Conservation (phyloP, 2,329 filamentous ascomycete species). For the Botrytis byssoidea region DNA sequence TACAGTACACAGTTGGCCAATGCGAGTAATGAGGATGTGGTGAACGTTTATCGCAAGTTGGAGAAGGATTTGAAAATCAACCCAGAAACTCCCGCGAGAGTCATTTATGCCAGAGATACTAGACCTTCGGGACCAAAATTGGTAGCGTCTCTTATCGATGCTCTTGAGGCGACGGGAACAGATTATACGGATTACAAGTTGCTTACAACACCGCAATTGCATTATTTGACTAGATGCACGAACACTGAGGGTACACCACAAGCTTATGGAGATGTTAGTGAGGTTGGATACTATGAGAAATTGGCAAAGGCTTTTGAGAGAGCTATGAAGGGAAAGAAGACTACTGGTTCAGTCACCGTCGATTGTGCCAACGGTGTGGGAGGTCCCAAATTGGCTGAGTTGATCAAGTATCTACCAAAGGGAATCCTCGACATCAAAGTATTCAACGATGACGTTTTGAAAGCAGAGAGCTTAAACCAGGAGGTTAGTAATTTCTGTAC, state of each 20-base stretch:
- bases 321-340: constrained; percentile 74
- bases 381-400: constrained; percentile 81
- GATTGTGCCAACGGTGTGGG: constrained; percentile 98
- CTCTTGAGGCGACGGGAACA: constrained; percentile 71
- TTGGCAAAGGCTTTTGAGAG: constrained; percentile 79
- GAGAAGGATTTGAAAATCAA: constrained; percentile 75
- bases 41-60: constrained; percentile 72
- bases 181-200: constrained; percentile 83
- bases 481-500: constrained; percentile 56
- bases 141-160: constrained; percentile 74
- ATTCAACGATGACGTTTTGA: constrained; percentile 89
- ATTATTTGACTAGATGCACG: constrained; percentile 91
- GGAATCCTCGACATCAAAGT: constrained; percentile 78
- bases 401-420: constrained; percentile 77
- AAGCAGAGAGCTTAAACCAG: constrained; percentile 83
- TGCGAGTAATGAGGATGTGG: constrained; percentile 71
- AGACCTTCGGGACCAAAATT: constrained; percentile 86
- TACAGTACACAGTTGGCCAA: constrained; percentile 90
- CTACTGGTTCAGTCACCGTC: constrained; percentile 73
- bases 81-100: constrained; percentile 66
- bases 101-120: constrained; percentile 90
- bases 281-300: constrained; percentile 94
- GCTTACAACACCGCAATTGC: constrained; percentile 94
- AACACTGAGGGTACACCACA: constrained; percentile 88
- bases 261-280: constrained; percentile 84